Conservation (phyloP, 2,329 filamentous ascomycete species). For the Mycogone perniciosa region DNA sequence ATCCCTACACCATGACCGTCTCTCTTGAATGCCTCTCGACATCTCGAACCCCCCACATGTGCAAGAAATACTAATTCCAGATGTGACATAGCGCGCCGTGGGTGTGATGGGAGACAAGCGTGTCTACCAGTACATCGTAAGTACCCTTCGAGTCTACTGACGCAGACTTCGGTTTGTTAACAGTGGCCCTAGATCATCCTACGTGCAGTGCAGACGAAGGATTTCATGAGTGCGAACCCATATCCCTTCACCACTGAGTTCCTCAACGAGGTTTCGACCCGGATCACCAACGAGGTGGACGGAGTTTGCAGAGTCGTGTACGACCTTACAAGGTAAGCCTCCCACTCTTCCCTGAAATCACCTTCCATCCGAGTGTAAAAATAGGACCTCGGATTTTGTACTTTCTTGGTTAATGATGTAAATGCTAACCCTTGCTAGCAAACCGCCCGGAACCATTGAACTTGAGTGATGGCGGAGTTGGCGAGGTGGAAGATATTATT, state of each 20-base stretch:
- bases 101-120: slow-evolving; percentile 27
- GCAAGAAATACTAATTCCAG: too few species aligned
- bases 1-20: too few species aligned
- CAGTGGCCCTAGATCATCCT: slow-evolving; percentile 14
- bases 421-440: too few species aligned
- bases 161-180: slow-evolving; percentile 5
- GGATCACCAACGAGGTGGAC: slow-evolving; percentile 63
- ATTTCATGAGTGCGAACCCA: slow-evolving; percentile 66
- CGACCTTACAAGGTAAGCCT: slow-evolving; percentile 55
- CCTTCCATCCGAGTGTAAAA: too few species aligned
- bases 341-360: slow-evolving; percentile 26
- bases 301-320: slow-evolving; percentile 69
- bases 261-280: slow-evolving; percentile 52
- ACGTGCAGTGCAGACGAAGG: slow-evolving; percentile 35
- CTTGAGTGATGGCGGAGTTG: too few species aligned
- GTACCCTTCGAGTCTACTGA: slow-evolving; percentile 22
- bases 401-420: too few species aligned
- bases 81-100: slow-evolving; percentile 23
- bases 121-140: not conserved
- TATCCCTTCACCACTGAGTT: slow-evolving; percentile 61
- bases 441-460: too few species aligned
- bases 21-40: too few species aligned
- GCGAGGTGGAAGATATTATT: too few species aligned
- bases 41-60: too few species aligned
- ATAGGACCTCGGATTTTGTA: too few species aligned